These are phyloP conservation scores for Candida namnaoensis DNA, from an alignment of 805 yeast genomes.

Conservation along the genomic window DNA sequence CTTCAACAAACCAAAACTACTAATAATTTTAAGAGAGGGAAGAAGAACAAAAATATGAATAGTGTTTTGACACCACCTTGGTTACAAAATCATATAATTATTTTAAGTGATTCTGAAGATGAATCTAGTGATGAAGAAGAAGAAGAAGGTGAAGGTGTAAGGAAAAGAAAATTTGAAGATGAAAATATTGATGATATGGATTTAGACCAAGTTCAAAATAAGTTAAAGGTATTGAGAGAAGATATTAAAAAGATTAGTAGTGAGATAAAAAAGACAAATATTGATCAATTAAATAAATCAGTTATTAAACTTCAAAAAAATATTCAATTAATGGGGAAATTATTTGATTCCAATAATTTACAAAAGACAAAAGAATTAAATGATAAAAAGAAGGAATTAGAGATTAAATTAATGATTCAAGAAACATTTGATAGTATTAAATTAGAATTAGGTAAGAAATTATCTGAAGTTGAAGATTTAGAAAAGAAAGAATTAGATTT, in stretches of 20 bases:
- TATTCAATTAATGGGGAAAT: too few species aligned
- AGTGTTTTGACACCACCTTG: not conserved
- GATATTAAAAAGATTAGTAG: not conserved
- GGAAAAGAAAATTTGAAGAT: not conserved
- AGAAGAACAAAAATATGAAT: too few species aligned
- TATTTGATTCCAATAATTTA: too few species aligned
- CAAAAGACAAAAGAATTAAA: too few species aligned
- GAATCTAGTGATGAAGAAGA: constrained; percentile 2
- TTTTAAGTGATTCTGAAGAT: constrained; percentile 8
- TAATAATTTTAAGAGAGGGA: not conserved
- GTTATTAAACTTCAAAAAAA: too few species aligned
- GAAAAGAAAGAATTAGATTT: constrained; percentile 7
- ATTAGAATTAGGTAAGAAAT: too few species aligned
- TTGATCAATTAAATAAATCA: too few species aligned
- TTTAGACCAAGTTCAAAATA: not conserved
- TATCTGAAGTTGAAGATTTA: not conserved
- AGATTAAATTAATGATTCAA: too few species aligned
- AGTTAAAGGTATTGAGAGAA: too few species aligned
- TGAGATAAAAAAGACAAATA: not conserved
- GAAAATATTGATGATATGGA: not conserved
- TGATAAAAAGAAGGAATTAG: too few species aligned
- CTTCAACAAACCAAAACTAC: not conserved
- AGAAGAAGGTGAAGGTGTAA: not conserved
- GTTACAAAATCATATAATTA: not conserved
- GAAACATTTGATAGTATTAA: too few species aligned